Base-by-base conservation (phyloP, 129 eudicot species). In the Smallanthus sonchifolius region DNA sequence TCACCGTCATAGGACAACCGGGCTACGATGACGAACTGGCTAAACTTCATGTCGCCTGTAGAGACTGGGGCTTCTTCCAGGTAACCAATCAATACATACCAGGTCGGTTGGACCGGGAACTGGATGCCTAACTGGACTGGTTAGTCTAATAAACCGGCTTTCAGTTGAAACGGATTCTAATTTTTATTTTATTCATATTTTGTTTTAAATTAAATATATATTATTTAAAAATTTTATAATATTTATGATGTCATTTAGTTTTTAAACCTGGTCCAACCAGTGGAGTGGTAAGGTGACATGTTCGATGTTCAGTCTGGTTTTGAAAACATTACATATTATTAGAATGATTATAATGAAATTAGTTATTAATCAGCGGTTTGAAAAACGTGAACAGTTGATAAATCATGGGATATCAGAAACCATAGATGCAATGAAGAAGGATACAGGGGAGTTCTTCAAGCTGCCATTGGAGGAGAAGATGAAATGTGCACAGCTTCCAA, bases 31-130 rank as follows among this genome's bases (percentile, higher is more conserved):
- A 70, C 10, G 92, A 87, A 40, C 7, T 87, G 78, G 69, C 17
- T 10, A 84, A 84, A 42, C 87, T 87, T 70, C 92, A 87, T 61
- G 59, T 57, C 10, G 87, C 87, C 9, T 87, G 87, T 74, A 74
- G 72, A 75, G 80, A 87, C 34, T 87, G 87, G 92, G 92, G 92
- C 3, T 81, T 87, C 71, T 87, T 87, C 55, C 92, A 87, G 86
- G 92, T 87, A 70, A 49, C 1, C 1, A 14, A n/a, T n/a, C n/a
- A 15, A 51, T 36, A 2, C 15, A 70, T 16, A 30, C 24, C 4
- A 55, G 38, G 16, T 6, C 8, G 6, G 1, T 10, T 57, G 39
- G 28, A 15, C 42, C 5, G 5, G 42, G 7, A 38, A 38, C 42
- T 3, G 42, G 30, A 24, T 24, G 30, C 30, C 30, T 24, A 24